Evolutionary conservation across 2,329 filamentous ascomycete species (phyloP).

Genomic region (Clonostachys byssicola): DNA sequence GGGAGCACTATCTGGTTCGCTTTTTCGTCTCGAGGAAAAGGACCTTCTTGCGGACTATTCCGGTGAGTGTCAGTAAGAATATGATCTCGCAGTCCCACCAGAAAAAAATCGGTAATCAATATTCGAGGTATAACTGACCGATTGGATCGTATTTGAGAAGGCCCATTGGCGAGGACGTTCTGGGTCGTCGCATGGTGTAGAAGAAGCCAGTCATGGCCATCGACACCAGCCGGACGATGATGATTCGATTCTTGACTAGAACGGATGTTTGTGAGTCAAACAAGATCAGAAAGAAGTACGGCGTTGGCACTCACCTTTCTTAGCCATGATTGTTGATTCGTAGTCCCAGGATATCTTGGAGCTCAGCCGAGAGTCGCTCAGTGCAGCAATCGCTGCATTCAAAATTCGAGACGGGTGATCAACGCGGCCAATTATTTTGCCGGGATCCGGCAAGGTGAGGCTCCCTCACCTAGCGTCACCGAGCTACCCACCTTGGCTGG

Average conservation of each 20-base stretch:
- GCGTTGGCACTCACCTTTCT: constrained; percentile 20
- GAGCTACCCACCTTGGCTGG: too few species aligned
- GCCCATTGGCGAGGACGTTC: constrained; percentile 78
- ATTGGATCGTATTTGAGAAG: constrained; percentile 99
- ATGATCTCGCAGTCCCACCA: too few species aligned
- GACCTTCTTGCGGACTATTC: constrained; percentile 84
- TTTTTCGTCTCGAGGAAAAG: constrained; percentile 93
- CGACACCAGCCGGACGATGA: constrained; percentile 89
- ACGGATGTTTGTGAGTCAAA: constrained; percentile 5
- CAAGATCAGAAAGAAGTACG: background rate
- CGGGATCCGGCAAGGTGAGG: too few species aligned
- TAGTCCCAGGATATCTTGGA: too few species aligned
- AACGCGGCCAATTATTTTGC: too few species aligned
- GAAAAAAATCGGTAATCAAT: background rate
- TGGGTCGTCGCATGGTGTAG: constrained; percentile 82
- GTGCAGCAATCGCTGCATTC: background rate
- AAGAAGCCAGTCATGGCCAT: constrained; percentile 99
- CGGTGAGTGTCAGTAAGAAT: too few species aligned
- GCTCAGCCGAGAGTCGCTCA: background rate
- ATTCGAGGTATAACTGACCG: constrained; percentile 44
- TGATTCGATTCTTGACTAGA: constrained; percentile 82
- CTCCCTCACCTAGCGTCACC: too few species aligned
- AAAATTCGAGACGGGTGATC: too few species aligned
- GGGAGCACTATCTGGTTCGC: constrained; percentile 35
- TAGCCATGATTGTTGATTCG: constrained; percentile 20